Evolutionary conservation across 1,284 basidiomycete genomes (phyloP).

Genomic region (Cutaneotrichosporon mucoides): DNA sequence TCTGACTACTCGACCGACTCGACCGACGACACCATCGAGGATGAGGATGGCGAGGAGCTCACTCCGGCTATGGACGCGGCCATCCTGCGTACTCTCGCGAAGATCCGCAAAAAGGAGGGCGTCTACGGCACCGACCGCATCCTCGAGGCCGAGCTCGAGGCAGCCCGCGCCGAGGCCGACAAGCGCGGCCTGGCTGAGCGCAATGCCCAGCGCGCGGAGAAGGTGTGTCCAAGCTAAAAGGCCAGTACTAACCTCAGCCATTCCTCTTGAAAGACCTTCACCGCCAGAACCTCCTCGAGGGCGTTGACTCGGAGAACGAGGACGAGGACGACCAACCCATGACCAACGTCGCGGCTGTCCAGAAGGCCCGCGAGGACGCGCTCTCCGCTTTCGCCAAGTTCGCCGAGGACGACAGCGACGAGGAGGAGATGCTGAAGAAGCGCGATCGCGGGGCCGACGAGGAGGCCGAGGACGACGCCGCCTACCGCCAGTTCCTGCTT

Average conservation of each 20-base stretch:
- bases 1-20: conserved; percentile 32
- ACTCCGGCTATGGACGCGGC: conserved; percentile 93
- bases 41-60: conserved; percentile 92
- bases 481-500: conserved; percentile 75
- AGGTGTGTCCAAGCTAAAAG: conserved; percentile 21
- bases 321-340: conserved; percentile 44
- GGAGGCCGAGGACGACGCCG: conserved; percentile 69
- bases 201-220: conserved; percentile 13
- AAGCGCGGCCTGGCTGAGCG: conserved; percentile 23
- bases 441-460: conserved; percentile 62
- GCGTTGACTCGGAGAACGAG: conserved; percentile 23
- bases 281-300: conserved; percentile 47
- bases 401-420: conserved; percentile 47
- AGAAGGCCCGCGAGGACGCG: conserved; percentile 70
- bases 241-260: conserved; percentile 34
- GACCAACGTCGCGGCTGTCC: conserved; percentile 77
- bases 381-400: conserved; percentile 61
- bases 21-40: conserved; percentile 69
- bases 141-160: conserved; percentile 62
- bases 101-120: conserved; percentile 79
- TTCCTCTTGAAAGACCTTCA: conserved; percentile 52
- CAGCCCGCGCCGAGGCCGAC: conserved; percentile 34
- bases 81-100: conserved; percentile 82
- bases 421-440: conserved; percentile 54
- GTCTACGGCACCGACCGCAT: conserved; percentile 63